Conservation (phyloP, 306 rosid species). For the Biancaea sappan region DNA sequence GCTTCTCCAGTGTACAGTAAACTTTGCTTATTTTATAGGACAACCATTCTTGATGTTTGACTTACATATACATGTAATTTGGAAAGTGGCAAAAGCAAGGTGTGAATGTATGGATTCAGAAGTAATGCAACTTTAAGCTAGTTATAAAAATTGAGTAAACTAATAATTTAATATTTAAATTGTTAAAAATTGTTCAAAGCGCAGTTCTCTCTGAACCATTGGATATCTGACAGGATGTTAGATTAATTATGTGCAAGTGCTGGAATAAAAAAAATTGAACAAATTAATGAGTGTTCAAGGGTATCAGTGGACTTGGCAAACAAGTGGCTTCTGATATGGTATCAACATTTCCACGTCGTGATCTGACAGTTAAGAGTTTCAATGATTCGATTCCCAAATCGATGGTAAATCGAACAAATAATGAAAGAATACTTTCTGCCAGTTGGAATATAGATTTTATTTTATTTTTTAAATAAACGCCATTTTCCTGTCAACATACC, state of each 20-base stretch:
- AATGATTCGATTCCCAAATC: neutral
- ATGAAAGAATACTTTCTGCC: too few species aligned
- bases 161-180: too few species aligned
- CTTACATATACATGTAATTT: neutral
- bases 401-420: neutral
- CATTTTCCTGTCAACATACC: neutral
- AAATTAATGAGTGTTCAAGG: neutral
- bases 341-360: neutral
- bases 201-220: neutral
- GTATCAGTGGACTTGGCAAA: neutral
- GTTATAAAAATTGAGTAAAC: too few species aligned
- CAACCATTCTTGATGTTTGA: neutral
- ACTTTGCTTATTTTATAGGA: constrained; percentile 7
- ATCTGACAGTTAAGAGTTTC: neutral
- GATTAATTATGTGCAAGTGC: neutral
- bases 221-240: neutral
- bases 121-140: neutral
- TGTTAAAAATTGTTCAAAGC: too few species aligned
- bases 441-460: neutral
- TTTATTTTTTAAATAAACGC: neutral
- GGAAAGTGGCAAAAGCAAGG: neutral
- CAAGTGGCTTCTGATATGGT: neutral
- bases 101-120: neutral
- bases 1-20: neutral
- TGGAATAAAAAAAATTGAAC: neutral